Evolutionary conservation across 2,329 filamentous ascomycete genomes (phyloP).

Genomic region (Lasiodiplodia sp.): DNA sequence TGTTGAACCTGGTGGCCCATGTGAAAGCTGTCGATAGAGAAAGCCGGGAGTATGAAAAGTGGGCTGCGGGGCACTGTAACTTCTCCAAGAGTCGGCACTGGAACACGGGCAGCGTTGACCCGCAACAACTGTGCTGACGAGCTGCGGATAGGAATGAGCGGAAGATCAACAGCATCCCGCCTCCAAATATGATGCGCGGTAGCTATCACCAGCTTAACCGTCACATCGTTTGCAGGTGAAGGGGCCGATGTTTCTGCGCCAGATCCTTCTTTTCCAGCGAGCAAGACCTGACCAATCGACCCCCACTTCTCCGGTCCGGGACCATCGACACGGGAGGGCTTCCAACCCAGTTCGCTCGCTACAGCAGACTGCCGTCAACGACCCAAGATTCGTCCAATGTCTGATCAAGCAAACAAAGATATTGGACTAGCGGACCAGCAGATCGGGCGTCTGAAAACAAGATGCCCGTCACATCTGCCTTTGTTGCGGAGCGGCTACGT

Average conservation of each 20-base stretch:
- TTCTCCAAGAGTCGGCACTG: not conserved
- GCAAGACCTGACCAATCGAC: not conserved
- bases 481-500: not conserved
- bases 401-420: not conserved
- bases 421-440: not conserved
- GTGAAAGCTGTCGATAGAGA: not conserved
- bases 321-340: not conserved
- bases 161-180: not conserved
- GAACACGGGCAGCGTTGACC: not conserved
- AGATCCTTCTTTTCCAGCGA: not conserved
- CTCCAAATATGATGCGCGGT: not conserved
- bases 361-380: not conserved
- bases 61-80: not conserved
- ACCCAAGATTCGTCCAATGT: not conserved
- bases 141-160: not conserved
- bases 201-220: not conserved
- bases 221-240: not conserved
- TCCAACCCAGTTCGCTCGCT: not conserved
- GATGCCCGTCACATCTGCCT: not conserved
- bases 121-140: not conserved
- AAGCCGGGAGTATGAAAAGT: slow-evolving; percentile 7
- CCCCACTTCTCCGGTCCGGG: not conserved
- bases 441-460: not conserved
- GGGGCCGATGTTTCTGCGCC: not conserved
- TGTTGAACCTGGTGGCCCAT: not conserved